Percentiles rank a stretch among this genome's conserved stretches.
phyloP scores from a whole-genome alignment of 345 rosid genomes.

The Leavenworthia alabamica region DNA sequence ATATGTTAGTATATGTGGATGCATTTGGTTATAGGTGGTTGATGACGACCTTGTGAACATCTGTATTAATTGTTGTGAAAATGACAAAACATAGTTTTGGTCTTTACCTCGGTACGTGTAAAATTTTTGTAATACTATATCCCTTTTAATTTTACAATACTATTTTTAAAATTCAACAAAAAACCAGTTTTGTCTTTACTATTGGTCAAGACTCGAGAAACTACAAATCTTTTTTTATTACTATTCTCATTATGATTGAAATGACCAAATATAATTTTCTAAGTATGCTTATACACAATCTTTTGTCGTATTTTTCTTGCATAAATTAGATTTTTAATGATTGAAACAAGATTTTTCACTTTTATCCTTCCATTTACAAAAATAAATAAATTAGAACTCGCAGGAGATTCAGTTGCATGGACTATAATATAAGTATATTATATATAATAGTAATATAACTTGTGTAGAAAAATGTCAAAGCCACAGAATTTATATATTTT shows the following conservation, averaged over 20 bases:
- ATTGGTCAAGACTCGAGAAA: too few relatives aligned
- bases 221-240: too few relatives aligned
- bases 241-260: too few relatives aligned
- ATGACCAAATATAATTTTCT: not conserved
- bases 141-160: not conserved
- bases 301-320: too few relatives aligned
- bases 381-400: not conserved
- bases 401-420: not conserved
- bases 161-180: too few relatives aligned
- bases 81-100: conserved; percentile 25
- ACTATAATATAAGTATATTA: not conserved
- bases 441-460: not conserved
- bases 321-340: too few relatives aligned
- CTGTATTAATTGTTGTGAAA: conserved; percentile 18
- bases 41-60: conserved; percentile 6
- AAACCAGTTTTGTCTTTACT: not conserved
- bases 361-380: too few relatives aligned
- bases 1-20: not conserved
- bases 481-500: too few relatives aligned
- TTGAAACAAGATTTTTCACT: too few relatives aligned
- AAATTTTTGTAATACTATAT: not conserved
- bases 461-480: not conserved
- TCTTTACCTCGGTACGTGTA: conserved; percentile 20
- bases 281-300: not conserved
- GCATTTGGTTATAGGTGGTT: conserved; percentile 2